Base-by-base conservation (phyloP, 345 rosid genomes). In the Linum usitatissimum region DNA sequence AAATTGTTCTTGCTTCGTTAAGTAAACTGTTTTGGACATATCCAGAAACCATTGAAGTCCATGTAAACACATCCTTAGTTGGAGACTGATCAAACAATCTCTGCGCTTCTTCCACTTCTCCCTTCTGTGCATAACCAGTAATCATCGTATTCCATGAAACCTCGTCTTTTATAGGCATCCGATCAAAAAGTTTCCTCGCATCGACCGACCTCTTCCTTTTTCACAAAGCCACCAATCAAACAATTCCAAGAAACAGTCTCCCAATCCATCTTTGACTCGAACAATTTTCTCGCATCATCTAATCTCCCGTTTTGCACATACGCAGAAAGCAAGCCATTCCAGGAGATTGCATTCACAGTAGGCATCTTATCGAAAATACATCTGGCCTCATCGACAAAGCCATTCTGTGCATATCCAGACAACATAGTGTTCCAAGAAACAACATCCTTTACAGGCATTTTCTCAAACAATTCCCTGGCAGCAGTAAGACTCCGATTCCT, bases 21-120 rank as follows among this genome's bases (percentile, higher is more conserved):
- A 86, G 71, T 72, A 60, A 74, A 69, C 74, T 75, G 7, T 64
- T 60, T 71, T 86, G 85, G 23, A 80, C 88, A 74, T 81, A 86
- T 39, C 88, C 92, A 0, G 84, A 83, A 72, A 83, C 77, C 85
- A 86, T 86, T 17, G 92, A 86, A 73, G 83, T 86, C 86, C 88
- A 86, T 6, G 91, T 78, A 30, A 79, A 76, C 53, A 75, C 66
- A 71, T 86, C 81, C 76, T 78, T 81, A 62, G 63, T 78, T 3
- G 88, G 85, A 84, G 81, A 81, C 62, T 66, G 30, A 8, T 86
- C 86, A 38, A 83, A 83, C 57, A 77, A 40, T 55, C 66, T 70
- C 45, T 82, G 78, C 6, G 86, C 91, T 58, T 81, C 79, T 58
- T 76, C 82, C 68, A 86, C 64, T 80, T 67, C 75, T 20, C 61